These are phyloP conservation scores for Ophiocordyceps robertsii DNA, from an alignment of 2,329 filamentous ascomycete genomes.

Conservation along the genomic window DNA sequence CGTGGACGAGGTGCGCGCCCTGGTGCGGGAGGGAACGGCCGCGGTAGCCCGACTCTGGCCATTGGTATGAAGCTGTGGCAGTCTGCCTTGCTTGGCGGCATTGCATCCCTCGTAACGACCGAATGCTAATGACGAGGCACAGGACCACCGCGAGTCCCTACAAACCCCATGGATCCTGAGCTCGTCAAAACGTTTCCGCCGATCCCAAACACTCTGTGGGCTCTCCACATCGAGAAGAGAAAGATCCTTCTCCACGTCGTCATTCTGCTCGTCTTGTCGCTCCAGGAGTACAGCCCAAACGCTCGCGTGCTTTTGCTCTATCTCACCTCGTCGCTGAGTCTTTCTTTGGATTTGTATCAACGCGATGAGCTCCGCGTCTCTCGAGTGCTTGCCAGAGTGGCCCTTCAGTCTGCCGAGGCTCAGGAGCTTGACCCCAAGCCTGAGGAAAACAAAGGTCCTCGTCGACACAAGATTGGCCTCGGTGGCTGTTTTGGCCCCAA, in stretches of 20 bases:
- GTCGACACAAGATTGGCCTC: constrained; percentile 59
- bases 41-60: constrained; percentile 15
- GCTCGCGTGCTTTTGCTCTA: constrained; percentile 60
- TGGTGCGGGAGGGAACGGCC: constrained; percentile 13
- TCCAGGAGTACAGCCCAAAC: constrained; percentile 65
- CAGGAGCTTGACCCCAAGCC: constrained; percentile 18
- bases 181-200: constrained; percentile 42
- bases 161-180: constrained; percentile 29
- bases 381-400: constrained; percentile 58
- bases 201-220: constrained; percentile 44
- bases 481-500: constrained; percentile 30
- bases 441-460: constrained; percentile 50
- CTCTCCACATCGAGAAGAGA: constrained; percentile 46
- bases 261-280: constrained; percentile 58
- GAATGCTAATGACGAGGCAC: background rate
- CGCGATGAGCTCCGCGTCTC: constrained; percentile 66
- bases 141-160: constrained; percentile 26
- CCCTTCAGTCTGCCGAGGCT: constrained; percentile 31
- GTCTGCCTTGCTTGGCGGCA: background rate
- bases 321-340: constrained; percentile 55
- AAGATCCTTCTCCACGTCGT: constrained; percentile 58
- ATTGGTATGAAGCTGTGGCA: constrained; percentile 17
- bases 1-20: constrained; percentile 17
- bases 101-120: background rate
- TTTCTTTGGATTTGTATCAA: constrained; percentile 50